Conservation (phyloP, 176 grass and related monocot species). For the Panicum miliaceum region DNA sequence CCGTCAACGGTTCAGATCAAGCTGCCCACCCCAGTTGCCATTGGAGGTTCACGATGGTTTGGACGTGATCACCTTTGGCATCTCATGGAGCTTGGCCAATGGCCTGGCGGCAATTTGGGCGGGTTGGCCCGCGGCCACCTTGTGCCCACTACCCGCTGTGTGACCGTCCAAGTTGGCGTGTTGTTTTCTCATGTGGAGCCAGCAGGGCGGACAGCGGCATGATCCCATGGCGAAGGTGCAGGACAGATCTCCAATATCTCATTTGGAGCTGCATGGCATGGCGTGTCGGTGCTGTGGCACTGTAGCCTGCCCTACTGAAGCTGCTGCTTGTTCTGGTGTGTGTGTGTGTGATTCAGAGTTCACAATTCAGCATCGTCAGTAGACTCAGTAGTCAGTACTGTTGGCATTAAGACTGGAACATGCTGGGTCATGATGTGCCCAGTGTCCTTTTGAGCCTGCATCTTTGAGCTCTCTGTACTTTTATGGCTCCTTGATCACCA, state of each 20-base stretch:
- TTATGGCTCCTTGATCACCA: neutral
- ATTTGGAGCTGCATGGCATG: neutral
- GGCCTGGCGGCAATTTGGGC: constrained; percentile 24
- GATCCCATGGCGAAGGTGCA: constrained; percentile 18
- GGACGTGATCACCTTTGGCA: constrained; percentile 26
- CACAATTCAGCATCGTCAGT: neutral
- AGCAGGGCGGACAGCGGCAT: neutral
- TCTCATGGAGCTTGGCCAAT: constrained; percentile 38
- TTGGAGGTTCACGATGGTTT: constrained; percentile 27
- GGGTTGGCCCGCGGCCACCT: constrained; percentile 32
- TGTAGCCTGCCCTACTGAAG: constrained; percentile 7
- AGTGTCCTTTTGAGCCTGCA: constrained; percentile 28
- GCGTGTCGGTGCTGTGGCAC: constrained; percentile 39
- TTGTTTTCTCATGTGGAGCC: constrained; percentile 29
- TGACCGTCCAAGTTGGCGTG: constrained; percentile 22
- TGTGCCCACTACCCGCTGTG: constrained; percentile 41
- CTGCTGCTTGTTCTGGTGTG: constrained; percentile 23
- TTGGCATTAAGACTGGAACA: constrained; percentile 34
- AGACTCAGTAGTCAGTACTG: constrained; percentile 22
- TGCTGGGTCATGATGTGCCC: constrained; percentile 6
- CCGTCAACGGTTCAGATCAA: neutral
- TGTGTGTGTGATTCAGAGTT: neutral
- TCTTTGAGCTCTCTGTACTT: neutral
- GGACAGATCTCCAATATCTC: neutral
- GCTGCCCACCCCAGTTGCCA: neutral